Evolutionary conservation across 805 yeast genomes (phyloP), one percentile per base, ranked within the genome.

Genomic region (Jamesozyma piceae): DNA sequence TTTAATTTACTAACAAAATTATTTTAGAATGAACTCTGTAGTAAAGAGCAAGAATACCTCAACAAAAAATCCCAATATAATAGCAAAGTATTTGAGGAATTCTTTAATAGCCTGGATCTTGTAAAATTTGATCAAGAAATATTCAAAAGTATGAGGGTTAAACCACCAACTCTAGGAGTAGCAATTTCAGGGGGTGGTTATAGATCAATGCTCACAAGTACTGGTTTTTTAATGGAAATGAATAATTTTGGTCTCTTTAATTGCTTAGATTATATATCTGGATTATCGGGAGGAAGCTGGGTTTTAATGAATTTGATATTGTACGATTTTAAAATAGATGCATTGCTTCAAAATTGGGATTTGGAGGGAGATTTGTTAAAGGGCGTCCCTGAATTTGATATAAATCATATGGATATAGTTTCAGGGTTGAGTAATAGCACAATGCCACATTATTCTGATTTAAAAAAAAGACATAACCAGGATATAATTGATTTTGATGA

Each of bases 211-310:
- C 49, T 60, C 13, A 58, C 50, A 1, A 66, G 61, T 4, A 63
- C 58, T 5, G 64, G 64, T 2, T 53, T 65, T 40, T 46, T 63
- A 3, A 37, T 45, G 20, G 53, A 51, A 31, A 54, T 59, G 61
- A 43, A 55, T 2, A 41, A 47, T 6, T 39, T 40, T 19, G 82
- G 82, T 0, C 42, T 80, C 10, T 58, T 75, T 18, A 84, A 80
- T 50, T 62, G 74, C 6, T 45, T 77, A 0, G 63, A 73, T 14
- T 80, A 81, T 53, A 64, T 81, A 10, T 72, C 77, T 0, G 87
- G 87, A 0, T 70, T 79, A 1, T 78, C 86, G 2, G 88, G 88
- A 1, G 89, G 88, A 0, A 72, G 81, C 37, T 81, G 89, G 88
- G 59, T 78, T 8, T 74, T 81, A 2, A 72, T 80, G 36, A 71